Percentiles rank a stretch among this genome's conserved stretches.
Evolutionary conservation across 345 rosid genomes (phyloP).

Genomic region (thale cress (Arabidopsis thaliana)): DNA sequence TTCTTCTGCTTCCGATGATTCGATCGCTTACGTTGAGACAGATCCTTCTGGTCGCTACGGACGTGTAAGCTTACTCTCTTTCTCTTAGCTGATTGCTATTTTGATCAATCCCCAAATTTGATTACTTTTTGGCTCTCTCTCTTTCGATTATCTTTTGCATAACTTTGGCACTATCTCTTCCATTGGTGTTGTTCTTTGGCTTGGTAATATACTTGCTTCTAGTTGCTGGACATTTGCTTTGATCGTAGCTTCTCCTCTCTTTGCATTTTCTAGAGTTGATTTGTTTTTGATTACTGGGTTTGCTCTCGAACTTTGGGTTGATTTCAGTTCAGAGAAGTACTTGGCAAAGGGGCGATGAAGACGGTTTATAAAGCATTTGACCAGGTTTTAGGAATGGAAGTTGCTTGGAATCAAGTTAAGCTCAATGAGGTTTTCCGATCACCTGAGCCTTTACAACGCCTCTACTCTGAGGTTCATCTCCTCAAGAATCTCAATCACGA

Average conservation of each 20-base stretch:
- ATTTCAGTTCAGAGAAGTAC: slow-evolving; percentile 71
- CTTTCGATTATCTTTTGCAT: background rate
- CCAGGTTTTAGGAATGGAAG: slow-evolving; percentile 84
- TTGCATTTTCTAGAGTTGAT: slow-evolving; percentile 12
- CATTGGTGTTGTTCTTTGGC: background rate
- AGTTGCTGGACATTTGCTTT: slow-evolving; percentile 7
- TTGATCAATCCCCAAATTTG: background rate
- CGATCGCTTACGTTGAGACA: slow-evolving; percentile 63
- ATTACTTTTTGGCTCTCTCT: background rate
- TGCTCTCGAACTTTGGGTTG: background rate
- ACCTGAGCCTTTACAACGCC: slow-evolving; percentile 79
- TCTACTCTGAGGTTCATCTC: slow-evolving; percentile 92
- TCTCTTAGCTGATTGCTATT: background rate
- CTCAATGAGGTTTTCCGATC: slow-evolving; percentile 74
- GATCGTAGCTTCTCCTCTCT: slow-evolving; percentile 9
- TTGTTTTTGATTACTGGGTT: background rate
- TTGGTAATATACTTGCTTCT: background rate
- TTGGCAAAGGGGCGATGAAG: slow-evolving; percentile 96
- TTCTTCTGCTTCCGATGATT: slow-evolving; percentile 27
- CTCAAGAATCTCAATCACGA: slow-evolving; percentile 79
- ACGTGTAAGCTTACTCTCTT: slow-evolving; percentile 65
- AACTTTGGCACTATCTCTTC: background rate
- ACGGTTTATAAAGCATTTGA: slow-evolving; percentile 94
- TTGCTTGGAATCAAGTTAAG: slow-evolving; percentile 95
- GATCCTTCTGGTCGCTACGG: slow-evolving; percentile 93